Conservation (phyloP, 1,139 yeast genomes). For the Protomyces arabidopsidicola region DNA sequence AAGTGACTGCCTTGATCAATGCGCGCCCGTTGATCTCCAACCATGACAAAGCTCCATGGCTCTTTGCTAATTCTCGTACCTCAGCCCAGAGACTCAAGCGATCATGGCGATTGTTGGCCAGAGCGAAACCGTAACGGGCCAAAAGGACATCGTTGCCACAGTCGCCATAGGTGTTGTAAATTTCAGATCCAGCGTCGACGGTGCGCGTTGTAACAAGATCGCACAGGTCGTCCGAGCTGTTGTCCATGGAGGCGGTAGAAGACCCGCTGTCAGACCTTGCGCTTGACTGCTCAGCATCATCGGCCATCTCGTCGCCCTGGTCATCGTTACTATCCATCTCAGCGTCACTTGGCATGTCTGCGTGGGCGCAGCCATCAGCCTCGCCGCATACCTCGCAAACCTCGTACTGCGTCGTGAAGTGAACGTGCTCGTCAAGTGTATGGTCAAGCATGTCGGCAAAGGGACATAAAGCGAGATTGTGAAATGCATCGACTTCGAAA, state of each 20-base stretch:
- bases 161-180: constrained; percentile 76
- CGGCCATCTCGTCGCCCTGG: constrained; percentile 30
- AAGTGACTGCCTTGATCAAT: not conserved
- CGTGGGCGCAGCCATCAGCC: constrained; percentile 44
- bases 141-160: constrained; percentile 60
- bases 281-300: not conserved
- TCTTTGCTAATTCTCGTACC: not conserved
- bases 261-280: not conserved
- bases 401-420: constrained; percentile 65
- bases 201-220: constrained; percentile 54
- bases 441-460: constrained; percentile 90
- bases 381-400: constrained; percentile 75
- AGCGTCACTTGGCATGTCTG: constrained; percentile 48
- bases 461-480: constrained; percentile 74
- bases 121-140: constrained; percentile 71
- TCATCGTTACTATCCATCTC: constrained; percentile 36
- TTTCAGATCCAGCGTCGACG: constrained; percentile 54
- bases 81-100: constrained; percentile 39
- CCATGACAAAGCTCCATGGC: not conserved
- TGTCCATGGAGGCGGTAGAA: not conserved
- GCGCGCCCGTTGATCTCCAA: constrained; percentile 2
- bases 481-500: constrained; percentile 70
- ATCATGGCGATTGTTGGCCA: constrained; percentile 54
- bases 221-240: constrained; percentile 32
- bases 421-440: constrained; percentile 54